Base-by-base conservation (phyloP, 148 eudicot species). In the Rhododendron williamsianum region DNA sequence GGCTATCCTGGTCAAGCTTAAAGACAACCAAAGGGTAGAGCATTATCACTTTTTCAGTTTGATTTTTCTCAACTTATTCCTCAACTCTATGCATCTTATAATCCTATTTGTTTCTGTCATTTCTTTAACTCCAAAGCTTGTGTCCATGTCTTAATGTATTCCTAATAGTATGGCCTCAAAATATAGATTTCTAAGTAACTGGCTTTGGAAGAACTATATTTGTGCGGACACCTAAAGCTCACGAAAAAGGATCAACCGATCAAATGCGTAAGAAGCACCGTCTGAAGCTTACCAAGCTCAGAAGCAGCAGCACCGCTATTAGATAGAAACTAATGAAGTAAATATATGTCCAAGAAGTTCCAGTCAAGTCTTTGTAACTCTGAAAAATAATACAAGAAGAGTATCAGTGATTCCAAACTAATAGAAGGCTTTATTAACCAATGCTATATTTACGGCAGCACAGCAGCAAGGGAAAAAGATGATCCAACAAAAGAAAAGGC, bases 311-410 rank as follows among this genome's bases (percentile, higher is more conserved):
- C 84, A 95, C 90, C 2, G 98, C 89, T 87, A 97, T 89, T 38
- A 97, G 92, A 93, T 97, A 97, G 90, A 92, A 97, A 93, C 99
- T 97, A 87, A 95, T 45, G 83, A 97, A 97, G 92, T 95, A 97
- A 48, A 84, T 88, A 88, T 89, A 91, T 58, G 91, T 79, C 98
- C 98, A 97, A 76, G 90, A 69, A 43, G 94, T 94, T 86, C 91
- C 87, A 41, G 95, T 94, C 89, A 97, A 89, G 83, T 83, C 94
- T 89, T 79, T 89, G 91, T 97, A 97, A 87, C 94, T 89, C 99
- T 96, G 98, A 82, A 91, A 90, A 45, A 71, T 16, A 46, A 89
- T 82, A 86, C 46, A 43, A 83, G 72, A 49, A 73, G 41, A 49
- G 81, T 65, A 56, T 86, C 30, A 87, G 86, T 74, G 81, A 83